Base-by-base conservation (phyloP, 2,329 filamentous ascomycete species). In the Dothideomycetidae sp. region DNA sequence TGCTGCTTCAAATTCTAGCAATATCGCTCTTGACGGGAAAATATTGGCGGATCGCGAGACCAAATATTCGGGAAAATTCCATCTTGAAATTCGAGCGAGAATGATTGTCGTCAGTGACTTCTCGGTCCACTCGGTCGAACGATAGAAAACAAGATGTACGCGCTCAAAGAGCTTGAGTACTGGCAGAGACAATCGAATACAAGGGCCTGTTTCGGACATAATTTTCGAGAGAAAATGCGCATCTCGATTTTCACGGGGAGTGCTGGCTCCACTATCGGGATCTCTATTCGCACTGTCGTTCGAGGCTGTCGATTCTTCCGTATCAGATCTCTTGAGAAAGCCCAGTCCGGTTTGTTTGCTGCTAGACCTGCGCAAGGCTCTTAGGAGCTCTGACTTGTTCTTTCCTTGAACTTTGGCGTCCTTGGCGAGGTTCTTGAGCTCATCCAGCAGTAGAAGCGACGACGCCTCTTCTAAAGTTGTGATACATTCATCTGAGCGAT, bases 81-180 rank as follows among this genome's bases (percentile, higher is more conserved):
- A 71, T 30, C 76, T 72, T 2, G 86, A 82, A 40, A 93, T 93
- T 45, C 88, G 86, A 5, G 90, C 83, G 4, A 98, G 68, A 31
- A 98, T 93, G 37, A 96, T 88, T 0, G 86, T 88, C 1, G 84
- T 96, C 10, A 98, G 64, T 1, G 88, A 94, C 56, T 93, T 96
- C 50, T 96, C 88, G 0, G 86, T 93, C 90, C 90, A 98, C 54
- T 93, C 82, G 0, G 84, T 92, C 7, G 86, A 94, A 41, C 88
- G 72, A 56, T 96, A 96, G 56, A 94, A 98, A 17, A 98, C 85
- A 2, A 98, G 63, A 59, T 96, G 90, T 1, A 96, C 85, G 16
- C 90, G 74, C 56, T 94, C 85, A 50, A 98, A 98, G 0, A 98
- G 69, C 50, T 77, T 83, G 44, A 85, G 71, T 1, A 78, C 70